Base-by-base conservation (phyloP, 2,329 filamentous ascomycete genomes). In the Thermothelomyces thermophilus region DNA sequence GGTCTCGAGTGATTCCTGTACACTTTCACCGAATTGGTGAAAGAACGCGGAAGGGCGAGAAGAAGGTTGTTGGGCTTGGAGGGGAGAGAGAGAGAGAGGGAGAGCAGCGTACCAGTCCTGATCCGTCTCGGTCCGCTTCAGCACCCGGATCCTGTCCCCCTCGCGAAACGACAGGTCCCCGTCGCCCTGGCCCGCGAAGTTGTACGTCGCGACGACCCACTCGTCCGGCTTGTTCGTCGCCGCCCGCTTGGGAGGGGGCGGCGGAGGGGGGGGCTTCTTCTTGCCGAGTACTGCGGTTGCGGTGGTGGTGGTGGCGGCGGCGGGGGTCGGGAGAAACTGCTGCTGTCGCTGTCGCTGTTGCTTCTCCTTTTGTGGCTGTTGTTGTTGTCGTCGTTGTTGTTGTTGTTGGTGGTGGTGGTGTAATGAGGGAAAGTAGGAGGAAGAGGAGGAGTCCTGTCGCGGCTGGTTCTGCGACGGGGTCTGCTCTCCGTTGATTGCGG, bases 71-170 rank as follows among this genome's bases (percentile, higher is more conserved):
- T n/a, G n/a, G n/a, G n/a, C n/a, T n/a, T n/a, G n/a, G n/a, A n/a
- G n/a, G n/a, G n/a, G n/a, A n/a, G n/a, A n/a, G n/a, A n/a, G n/a
- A n/a, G 30, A 3, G 30, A 31, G 30, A 14, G 30, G 14, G 9
- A 14, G 30, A 31, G 14, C 2, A 14, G 49, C 52, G 3, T 41
- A 54, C 87, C 88, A 94, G 63, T 93, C 88, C 67, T 93, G 85
- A 19, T 81, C 84, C 54, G 83, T 89, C 6, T 80, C 77, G 2
- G 88, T 93, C 70, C 85, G 88, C 70, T 87, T 87, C 28, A 90
- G 63, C 3, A 94, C 83, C 40, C 75, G 79, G 58, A 94, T 94
- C 43, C 77, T 74, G 61, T 93, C 88, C 2, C 87, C 88, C 65
- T 90, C 85, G 26, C 73, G 73, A 63, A 94, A 94, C 2, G 75